Base-by-base conservation (phyloP, 139 green algal species). In the Pseudopediastrum boryanum region DNA sequence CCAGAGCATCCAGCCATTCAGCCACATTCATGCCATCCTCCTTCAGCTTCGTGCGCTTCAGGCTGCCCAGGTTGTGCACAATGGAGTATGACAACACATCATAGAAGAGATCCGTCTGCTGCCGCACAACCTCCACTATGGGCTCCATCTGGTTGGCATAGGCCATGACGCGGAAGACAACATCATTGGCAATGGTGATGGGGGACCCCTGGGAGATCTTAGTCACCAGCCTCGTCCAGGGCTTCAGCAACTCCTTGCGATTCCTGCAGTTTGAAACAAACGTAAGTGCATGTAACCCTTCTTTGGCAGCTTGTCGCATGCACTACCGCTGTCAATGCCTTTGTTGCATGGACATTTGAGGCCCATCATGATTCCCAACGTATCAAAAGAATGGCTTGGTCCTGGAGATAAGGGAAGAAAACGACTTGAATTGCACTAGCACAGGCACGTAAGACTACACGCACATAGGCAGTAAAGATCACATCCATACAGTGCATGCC, bases 161-260 rank as follows among this genome's bases (percentile, higher is more conserved):
- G 19, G 19, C 21, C 48, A 58, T 12, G 54, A 25, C 33, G 16
- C 21, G 8, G 8, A 25, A n/a, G 8, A 25, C 16, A n/a, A n/a
- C 21, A 66, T 29, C 58, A 66, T 29, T 31, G 41, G 58, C 25
- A 66, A 66, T 66, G 21, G 19, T 44, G 59, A 16, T n/a, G n/a
- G n/a, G n/a, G 59, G 31, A 67, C n/a, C 59, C 73, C n/a, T 88
- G 81, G 29, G 73, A 69, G 5, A 89, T 80, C 64, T 93, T 93
- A 39, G 79, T 84, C 51, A 93, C 54, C 52, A 83, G 54, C 44
- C 85, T 74, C 1, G 80, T 75, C 38, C 90, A 76, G 2, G 65
- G 69, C 38, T 69, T 69, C 58, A 90, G 66, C 39, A 73, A 58
- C 21, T 75, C 61, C 72, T 86, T 86, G 71, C 39, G 64, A n/a